Conservation (phyloP, 495 filamentous ascomycete genomes). For the Hypoxylon subgilvum region DNA sequence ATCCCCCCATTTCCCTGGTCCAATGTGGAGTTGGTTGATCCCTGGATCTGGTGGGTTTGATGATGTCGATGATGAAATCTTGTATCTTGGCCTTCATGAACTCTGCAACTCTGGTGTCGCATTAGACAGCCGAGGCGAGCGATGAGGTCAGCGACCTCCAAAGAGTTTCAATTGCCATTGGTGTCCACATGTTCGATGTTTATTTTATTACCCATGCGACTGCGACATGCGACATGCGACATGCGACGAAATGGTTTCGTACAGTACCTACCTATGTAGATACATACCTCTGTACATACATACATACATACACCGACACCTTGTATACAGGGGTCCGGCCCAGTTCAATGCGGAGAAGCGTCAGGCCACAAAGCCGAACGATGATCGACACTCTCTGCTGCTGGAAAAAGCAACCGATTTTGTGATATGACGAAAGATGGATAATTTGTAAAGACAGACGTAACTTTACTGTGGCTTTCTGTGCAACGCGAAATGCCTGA, state of each 20-base stretch:
- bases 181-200: slow-evolving; percentile 1
- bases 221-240: too few species aligned
- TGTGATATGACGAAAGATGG: slow-evolving; percentile 1
- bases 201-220: slow-evolving; percentile 2
- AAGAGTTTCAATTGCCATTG: slow-evolving; percentile 1
- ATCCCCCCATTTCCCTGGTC: slow-evolving; percentile 29
- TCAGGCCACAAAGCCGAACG: slow-evolving; percentile 33
- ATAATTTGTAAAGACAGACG: background rate
- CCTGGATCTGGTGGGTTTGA: slow-evolving; percentile 17
- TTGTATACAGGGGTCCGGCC: background rate
- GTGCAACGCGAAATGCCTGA: slow-evolving; percentile 13
- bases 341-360: slow-evolving; percentile 27
- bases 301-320: background rate
- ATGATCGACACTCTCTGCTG: slow-evolving; percentile 21
- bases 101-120: slow-evolving; percentile 30
- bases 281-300: background rate
- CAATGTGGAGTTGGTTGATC: slow-evolving; percentile 33
- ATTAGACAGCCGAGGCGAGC: slow-evolving; percentile 10
- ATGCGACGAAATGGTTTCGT: too few species aligned
- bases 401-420: slow-evolving; percentile 4
- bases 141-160: slow-evolving; percentile 24
- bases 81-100: slow-evolving; percentile 25
- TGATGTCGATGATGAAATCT: slow-evolving; percentile 39
- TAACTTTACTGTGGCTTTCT: slow-evolving; percentile 6
- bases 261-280: background rate